Conservation (phyloP, 2,329 filamentous ascomycete species). For the Hypoxylon sp. region DNA sequence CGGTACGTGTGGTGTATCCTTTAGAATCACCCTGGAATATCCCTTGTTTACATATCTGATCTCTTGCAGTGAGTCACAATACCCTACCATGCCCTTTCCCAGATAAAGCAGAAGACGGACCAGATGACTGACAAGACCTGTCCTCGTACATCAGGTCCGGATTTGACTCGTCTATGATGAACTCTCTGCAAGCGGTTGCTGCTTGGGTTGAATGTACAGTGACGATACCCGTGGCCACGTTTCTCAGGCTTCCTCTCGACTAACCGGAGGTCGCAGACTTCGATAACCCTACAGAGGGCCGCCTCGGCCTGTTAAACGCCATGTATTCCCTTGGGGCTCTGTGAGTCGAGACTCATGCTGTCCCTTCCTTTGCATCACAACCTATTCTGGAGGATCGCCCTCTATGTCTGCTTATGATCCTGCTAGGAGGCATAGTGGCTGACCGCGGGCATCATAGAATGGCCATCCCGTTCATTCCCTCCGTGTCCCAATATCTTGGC, state of each 20-base stretch:
- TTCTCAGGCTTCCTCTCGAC: neutral
- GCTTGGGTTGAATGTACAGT: conserved; percentile 49
- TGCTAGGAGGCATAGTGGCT: neutral
- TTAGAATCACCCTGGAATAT: too few species aligned
- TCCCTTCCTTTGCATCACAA: neutral
- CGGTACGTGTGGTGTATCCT: too few species aligned
- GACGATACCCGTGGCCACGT: neutral
- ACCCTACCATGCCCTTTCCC: too few species aligned
- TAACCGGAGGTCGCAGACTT: conserved; percentile 46
- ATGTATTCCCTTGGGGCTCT: conserved; percentile 53
- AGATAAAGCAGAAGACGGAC: too few species aligned
- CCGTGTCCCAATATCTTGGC: conserved; percentile 49
- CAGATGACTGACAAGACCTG: too few species aligned
- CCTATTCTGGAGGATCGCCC: conserved; percentile 31
- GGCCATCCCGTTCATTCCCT: conserved; percentile 52
- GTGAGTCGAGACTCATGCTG: neutral
- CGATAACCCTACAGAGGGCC: conserved; percentile 49
- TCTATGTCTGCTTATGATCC: neutral
- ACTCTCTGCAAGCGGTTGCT: conserved; percentile 51
- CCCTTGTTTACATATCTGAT: too few species aligned
- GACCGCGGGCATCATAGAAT: conserved; percentile 32
- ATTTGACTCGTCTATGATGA: conserved; percentile 55
- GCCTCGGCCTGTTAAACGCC: conserved; percentile 53
- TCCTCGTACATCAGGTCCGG: too few species aligned
- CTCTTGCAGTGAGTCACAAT: too few species aligned